Base-by-base conservation (phyloP, 345 rosid genomes). In the Corchorus capsularis region DNA sequence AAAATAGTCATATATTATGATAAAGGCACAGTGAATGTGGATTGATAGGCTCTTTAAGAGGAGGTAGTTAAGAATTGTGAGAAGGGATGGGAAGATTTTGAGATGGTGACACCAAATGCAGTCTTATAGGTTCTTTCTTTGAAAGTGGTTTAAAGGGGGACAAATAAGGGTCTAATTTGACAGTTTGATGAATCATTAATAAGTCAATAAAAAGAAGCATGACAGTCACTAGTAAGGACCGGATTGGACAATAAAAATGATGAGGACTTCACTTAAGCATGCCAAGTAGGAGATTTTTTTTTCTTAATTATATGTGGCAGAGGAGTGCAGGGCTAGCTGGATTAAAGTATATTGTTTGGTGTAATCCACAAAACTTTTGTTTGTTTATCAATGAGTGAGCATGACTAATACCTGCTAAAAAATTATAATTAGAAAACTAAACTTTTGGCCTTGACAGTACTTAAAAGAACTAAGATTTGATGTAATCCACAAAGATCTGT, bases 401-500 rank as follows among this genome's bases (percentile, higher is more conserved):
- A 27, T 74, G 62, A 76, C 35, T 53, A 71, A 19, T 71, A 54
- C 75, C 53, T 37, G 37, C 75, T 41, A 20, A 39, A 54, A 54
- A 37, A 35, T 27, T 27, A 27, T 71, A 39, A 54, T 19, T 17
- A 56, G 39, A 20, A 7, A 50, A 43, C 43, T 59, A 45, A 45
- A 22, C 41, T 59, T 69, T 75, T 64, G 62, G 73, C 17, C 79
- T 77, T 68, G 72, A 77, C 76, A 82, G 82, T 62, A 67, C 72
- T 67, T 63, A 72, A 68, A 49, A 49, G 62, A 80, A 79, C 76
- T 46, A 67, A 75, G 75, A 79, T 82, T 83, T 34, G 81, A 62
- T 74, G 83, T 82, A 78, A 82, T 80, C 84, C 85, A 78, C 84
- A 62, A 62, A 60, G 53, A 47, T 67, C 12, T 54, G 9, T 71